Base-by-base conservation (phyloP, 352 stramenopile species). In the Pythium scleroteichum region DNA sequence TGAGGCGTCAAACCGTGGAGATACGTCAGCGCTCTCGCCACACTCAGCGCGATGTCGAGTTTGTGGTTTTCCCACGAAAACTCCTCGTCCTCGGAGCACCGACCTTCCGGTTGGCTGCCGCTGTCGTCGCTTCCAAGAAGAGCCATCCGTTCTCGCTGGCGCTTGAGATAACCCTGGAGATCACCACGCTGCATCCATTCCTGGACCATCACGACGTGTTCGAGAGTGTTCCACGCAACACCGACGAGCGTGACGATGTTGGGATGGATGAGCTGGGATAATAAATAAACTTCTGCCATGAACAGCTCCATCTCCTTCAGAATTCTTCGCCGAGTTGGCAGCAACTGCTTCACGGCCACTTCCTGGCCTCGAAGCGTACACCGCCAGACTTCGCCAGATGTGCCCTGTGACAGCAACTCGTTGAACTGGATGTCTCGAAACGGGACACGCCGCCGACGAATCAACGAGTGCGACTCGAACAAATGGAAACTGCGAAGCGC, bases 241-340 rank as follows among this genome's bases (percentile, higher is more conserved):
- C 75, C 78, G 0, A 81, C 62, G 26, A 92, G 57, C 13, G 64
- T 61, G 41, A 94, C 72, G 24, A 94, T 91, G 59, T 84, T 73
- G 4, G 75, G 71, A 38, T 94, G 82, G 45, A 82, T 75, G 8
- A 94, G 68, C 53, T 88, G 78, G 9, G 75, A 73, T 50, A 92
- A 70, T 62, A 94, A 69, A 59, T 91, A 90, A 33, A 90, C 76
- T 46, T 94, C 80, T 29, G 78, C 80, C 27, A 91, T 75, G 57
- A 94, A 90, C 73, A 87, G 79, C 63, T 87, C 78, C 62, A 87
- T 91, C 51, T 86, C 79, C n/a, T 71, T 79, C 9, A 86, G 45
- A 14, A 82, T 56, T 14, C 76, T 69, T 16, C 81, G 71, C 46
- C 87, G 85, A 40, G 69, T 64, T 9, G 73, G 61, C 16, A 84